Conservation (phyloP, 139 green algal species). For the Haematococcus sp. region DNA sequence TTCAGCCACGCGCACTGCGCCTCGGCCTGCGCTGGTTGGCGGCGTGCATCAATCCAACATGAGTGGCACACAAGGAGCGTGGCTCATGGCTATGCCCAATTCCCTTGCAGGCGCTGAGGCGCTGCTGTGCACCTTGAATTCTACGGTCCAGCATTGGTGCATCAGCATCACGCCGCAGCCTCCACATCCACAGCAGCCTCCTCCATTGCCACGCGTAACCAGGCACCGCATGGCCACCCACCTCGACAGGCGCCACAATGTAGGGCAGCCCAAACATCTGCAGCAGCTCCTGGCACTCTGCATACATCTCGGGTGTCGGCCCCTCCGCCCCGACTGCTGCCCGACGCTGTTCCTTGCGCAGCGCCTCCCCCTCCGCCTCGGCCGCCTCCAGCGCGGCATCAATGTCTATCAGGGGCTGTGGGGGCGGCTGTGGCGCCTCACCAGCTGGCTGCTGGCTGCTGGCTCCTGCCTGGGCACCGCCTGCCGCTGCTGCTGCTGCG, state of each 20-base stretch:
- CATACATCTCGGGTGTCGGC: slow-evolving; percentile 76
- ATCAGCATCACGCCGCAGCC: too few relatives aligned
- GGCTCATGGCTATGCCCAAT: neutral
- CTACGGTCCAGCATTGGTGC: too few relatives aligned
- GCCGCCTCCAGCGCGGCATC: slow-evolving; percentile 29
- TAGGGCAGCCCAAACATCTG: slow-evolving; percentile 96
- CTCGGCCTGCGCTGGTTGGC: slow-evolving; percentile 60
- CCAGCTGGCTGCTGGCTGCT: slow-evolving; percentile 4
- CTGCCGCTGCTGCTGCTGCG: slow-evolving; percentile 13
- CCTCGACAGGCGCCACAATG: slow-evolving; percentile 91
- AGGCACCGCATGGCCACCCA: slow-evolving; percentile 9
- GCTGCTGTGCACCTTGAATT: neutral
- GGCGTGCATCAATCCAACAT: too few relatives aligned
- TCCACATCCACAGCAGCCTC: too few relatives aligned
- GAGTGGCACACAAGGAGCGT: neutral
- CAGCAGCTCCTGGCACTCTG: slow-evolving; percentile 90
- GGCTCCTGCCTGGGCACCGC: neutral
- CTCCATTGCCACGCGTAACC: neutral
- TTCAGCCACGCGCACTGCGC: slow-evolving; percentile 91
- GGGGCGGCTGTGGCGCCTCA: neutral
- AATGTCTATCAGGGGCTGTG: slow-evolving; percentile 30
- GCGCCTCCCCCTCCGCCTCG: slow-evolving; percentile 12
- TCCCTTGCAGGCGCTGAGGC: neutral
- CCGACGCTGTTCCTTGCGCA: slow-evolving; percentile 14
- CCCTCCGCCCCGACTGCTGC: slow-evolving; percentile 44